These are phyloP conservation scores for Dictyostelium firmibasis DNA, from an alignment of 78 protist genomes.

Conservation along the genomic window DNA sequence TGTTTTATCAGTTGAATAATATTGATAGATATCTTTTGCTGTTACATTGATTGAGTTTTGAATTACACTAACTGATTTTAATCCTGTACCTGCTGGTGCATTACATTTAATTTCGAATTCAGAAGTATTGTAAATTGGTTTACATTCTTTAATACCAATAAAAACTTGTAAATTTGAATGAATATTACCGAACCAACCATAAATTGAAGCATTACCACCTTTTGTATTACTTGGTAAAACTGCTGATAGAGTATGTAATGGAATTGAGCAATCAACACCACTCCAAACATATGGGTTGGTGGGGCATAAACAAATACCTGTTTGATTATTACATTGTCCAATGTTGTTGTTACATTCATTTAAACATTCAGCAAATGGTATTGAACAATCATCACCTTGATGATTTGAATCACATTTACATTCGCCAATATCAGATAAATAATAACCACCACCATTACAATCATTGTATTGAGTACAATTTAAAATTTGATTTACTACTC, in stretches of 20 bases:
- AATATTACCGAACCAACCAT: not conserved
- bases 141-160: not conserved
- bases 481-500: not conserved
- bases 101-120: not conserved
- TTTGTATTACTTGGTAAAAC: not conserved
- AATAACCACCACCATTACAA: not conserved
- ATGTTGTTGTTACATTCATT: not conserved
- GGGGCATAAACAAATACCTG: not conserved
- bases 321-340: not conserved
- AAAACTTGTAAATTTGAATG: not conserved
- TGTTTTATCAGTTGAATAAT: not conserved
- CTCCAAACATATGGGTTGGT: not conserved
- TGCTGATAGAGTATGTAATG: not conserved
- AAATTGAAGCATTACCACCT: not conserved
- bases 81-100: not conserved
- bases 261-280: not conserved
- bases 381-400: not conserved
- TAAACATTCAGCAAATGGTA: not conserved
- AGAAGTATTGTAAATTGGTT: not conserved
- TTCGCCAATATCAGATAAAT: not conserved
- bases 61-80: not conserved
- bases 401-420: not conserved
- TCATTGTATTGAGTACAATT: not conserved
- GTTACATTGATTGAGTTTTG: not conserved
- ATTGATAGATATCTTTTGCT: not conserved